Base-by-base conservation (phyloP, 2,329 filamentous ascomycete genomes). In the Aspergillus sp. region DNA sequence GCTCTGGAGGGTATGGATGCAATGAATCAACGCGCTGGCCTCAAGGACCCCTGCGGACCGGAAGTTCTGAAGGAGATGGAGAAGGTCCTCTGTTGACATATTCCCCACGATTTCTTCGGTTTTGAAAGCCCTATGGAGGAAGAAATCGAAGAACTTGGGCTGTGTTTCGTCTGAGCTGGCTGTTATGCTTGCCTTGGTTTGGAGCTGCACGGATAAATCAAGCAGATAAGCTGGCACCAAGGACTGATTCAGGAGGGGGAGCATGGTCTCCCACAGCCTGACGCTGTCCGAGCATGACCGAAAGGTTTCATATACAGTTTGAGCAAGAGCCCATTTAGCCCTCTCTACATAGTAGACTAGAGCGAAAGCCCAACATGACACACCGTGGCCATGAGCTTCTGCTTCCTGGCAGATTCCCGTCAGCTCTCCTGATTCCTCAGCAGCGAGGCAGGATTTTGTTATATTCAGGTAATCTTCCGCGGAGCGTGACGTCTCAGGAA, bases 381-480 rank as follows among this genome's bases (percentile, higher is more conserved):
- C 48, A 22, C 67, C 72, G 27, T 69, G 49, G 2, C 64, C 60
- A 9, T 61, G 62, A 17, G 47, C 51, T 47, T 66, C 65, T 11
- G 79, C 77, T 63, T 79, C 70, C 40, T 74, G 62, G 56, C 79
- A 78, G n/a, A 82, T 64, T 13, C 65, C 55, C 11, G 75, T 68
- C 11, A 79, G 73, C 3, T 73, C 72, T 13, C 75, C 58, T 57
- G 77, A 69, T 19, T 73, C 67, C 15, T 79, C 68, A n/a, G 63
- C 67, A 24, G 59, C 46, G 15, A 83, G 61, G 58, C 79, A 75
- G 20, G 82, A 76, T 44, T 71, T 70, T 20, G 80, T 74, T 24
- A 78, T 73, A 41, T 73, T 66, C 51, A 73, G 66, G 65, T 83
- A 85, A 52, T 80, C 76, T 4, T 71, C 69, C 7, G 70, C 63